phyloP scores from a whole-genome alignment of 768 basidiomycete species.

The Termitomyces sp. region DNA sequence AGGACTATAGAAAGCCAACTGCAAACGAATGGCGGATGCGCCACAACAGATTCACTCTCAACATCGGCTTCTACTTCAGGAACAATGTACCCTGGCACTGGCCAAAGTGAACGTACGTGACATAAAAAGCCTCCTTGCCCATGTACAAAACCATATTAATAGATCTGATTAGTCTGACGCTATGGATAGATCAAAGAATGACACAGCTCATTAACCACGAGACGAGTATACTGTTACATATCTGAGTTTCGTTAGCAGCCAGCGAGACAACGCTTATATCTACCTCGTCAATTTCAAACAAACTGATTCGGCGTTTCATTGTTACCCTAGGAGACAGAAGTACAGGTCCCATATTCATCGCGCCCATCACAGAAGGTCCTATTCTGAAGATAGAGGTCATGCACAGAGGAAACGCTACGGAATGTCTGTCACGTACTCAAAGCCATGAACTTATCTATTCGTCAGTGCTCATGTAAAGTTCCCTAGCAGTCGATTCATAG shows the following conservation, averaged over 20 bases:
- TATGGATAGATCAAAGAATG: background rate
- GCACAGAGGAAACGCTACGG: constrained; percentile 50
- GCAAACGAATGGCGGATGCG: background rate
- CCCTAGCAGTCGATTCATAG: constrained; percentile 52
- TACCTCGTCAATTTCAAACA: background rate
- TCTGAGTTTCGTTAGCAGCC: constrained; percentile 39
- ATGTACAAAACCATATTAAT: constrained; percentile 65
- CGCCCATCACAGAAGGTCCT: constrained; percentile 41
- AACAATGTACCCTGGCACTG: constrained; percentile 46
- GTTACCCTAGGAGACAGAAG: constrained; percentile 24
- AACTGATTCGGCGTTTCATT: background rate
- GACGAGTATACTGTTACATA: constrained; percentile 44
- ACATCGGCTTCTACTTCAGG: constrained; percentile 33
- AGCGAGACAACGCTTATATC: constrained; percentile 7
- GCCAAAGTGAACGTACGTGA: constrained; percentile 67
- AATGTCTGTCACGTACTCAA: constrained; percentile 40
- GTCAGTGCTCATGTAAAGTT: constrained; percentile 13
- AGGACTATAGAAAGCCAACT: background rate
- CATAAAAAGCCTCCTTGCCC: constrained; percentile 6
- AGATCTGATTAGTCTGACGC: constrained; percentile 47
- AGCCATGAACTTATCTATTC: background rate
- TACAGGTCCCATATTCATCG: constrained; percentile 66
- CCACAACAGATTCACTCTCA: background rate
- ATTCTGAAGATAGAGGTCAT: constrained; percentile 41
- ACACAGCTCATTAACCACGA: constrained; percentile 56